Base-by-base conservation (phyloP, 306 rosid genomes). In the Hippophae rhamnoides region DNA sequence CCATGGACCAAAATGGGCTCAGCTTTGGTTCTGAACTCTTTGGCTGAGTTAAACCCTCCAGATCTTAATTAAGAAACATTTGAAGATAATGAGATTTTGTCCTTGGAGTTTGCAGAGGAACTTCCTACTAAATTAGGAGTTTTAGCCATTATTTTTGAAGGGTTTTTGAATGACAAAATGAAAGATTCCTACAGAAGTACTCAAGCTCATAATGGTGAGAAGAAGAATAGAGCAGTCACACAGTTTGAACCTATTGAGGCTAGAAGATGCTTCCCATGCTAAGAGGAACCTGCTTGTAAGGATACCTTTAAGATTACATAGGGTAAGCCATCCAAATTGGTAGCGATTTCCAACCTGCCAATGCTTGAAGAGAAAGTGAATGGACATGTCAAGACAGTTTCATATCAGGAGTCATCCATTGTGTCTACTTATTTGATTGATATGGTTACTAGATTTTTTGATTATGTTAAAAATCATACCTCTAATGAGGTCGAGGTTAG, bases 291-390 rank as follows among this genome's bases (percentile, higher is more conserved):
- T 55, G 92, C 95, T 56, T 85, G 79, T 78, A 92, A 92, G 98
- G 98, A 95, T 61, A 84, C 83, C 43, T 90, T 87, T 79, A 90
- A 81, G 84, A 83, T 87, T 71, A 81, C 92, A 57, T 58, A 85
- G 83, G 94, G 79, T 62, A 89, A 87, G 71, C 96, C 98, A 69
- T 74, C 74, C 2, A 86, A 87, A 54, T 61, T 84, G 14, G 69
- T 84, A 54, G 95, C 96, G 43, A 95, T 90, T 58, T 90, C 98
- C 74, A 90, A 90, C 86, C 83, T 90, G 98, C 96, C 96, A n/a
- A 38, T 87, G 67, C 27, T 67, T 50, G 90, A 79, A 70, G 98
- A 90, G 79, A 82, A 72, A 76, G 65, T 65, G 58, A 63, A 81
- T 52, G 94, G 18, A 18, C 18, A 18, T 18, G 18, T 78, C 44